A percentile compares a stretch with the other conserved stretches of the same genome.
Conservation (phyloP, 2,329 filamentous ascomycete genomes). For the Tolypocladium capitatum region DNA sequence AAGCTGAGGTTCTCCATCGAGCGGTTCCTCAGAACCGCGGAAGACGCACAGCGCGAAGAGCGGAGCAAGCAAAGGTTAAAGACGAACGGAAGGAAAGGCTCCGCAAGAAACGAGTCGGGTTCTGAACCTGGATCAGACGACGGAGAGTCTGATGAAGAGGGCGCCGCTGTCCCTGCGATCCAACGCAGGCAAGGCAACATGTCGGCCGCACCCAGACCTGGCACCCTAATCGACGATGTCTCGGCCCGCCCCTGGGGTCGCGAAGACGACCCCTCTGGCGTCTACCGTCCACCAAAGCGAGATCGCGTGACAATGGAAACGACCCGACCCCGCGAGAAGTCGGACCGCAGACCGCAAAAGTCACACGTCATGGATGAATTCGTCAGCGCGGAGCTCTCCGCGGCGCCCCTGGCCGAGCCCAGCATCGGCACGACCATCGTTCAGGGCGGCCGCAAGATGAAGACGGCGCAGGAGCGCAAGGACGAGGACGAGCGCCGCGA, state of each 20-base stretch:
- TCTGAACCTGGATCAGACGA: constrained; percentile 16
- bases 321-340: constrained; percentile 45
- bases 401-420: constrained; percentile 69
- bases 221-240: constrained; percentile 19
- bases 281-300: constrained; percentile 83
- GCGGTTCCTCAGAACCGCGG: constrained; percentile 78
- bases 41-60: constrained; percentile 47
- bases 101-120: constrained; percentile 9
- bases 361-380: constrained; percentile 89
- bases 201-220: constrained; percentile 19
- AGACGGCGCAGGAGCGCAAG: constrained; percentile 62
- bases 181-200: constrained; percentile 1
- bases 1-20: constrained; percentile 93
- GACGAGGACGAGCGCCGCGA: constrained; percentile 65
- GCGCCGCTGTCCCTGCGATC: constrained; percentile 18
- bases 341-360: constrained; percentile 49
- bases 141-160: constrained; percentile 22
- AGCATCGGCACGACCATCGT: constrained; percentile 87
- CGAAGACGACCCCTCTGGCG: constrained; percentile 41
- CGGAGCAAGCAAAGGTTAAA: constrained; percentile 20
- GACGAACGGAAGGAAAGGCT: constrained; percentile 9
- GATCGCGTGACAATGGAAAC: constrained; percentile 75
- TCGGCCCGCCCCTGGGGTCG: constrained; percentile 12
- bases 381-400: constrained; percentile 69
- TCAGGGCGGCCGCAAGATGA: constrained; percentile 63